Percentiles rank a stretch among this genome's conserved stretches.
Evolutionary conservation across 2,329 filamentous ascomycete genomes (phyloP).

Genomic region (Acephala macrosclerotiorum): DNA sequence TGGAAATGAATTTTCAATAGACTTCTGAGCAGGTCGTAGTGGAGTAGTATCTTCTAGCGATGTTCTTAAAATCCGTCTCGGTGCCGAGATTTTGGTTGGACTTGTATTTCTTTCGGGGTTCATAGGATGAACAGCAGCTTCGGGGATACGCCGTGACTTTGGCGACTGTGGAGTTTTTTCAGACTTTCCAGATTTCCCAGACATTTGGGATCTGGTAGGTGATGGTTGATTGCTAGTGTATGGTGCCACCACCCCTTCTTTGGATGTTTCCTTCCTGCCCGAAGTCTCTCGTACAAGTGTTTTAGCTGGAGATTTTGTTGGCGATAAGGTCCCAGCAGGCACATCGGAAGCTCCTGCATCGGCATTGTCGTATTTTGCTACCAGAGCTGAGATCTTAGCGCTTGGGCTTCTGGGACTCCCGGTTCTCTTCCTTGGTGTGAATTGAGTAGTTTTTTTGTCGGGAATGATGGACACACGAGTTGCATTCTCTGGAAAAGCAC

Average conservation of each 20-base stretch:
- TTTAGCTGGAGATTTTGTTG: constrained; percentile 28
- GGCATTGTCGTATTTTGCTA: constrained; percentile 39
- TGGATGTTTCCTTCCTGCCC: constrained; percentile 17
- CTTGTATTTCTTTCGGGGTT: background rate
- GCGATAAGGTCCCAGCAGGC: constrained; percentile 17
- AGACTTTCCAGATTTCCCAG: constrained; percentile 23
- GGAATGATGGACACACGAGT: background rate
- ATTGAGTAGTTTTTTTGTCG: background rate
- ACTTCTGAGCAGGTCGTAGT: background rate
- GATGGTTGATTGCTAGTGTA: constrained; percentile 41
- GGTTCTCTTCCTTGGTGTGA: background rate
- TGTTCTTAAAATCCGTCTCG: background rate
- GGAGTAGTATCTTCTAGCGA: background rate
- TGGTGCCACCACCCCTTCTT: constrained; percentile 34
- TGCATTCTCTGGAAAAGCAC: background rate
- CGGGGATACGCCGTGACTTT: constrained; percentile 19
- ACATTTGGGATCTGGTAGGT: constrained; percentile 38
- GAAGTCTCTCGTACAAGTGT: background rate
- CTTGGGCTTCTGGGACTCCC: constrained; percentile 19
- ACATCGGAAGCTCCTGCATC: constrained; percentile 13
- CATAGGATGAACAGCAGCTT: background rate
- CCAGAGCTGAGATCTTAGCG: constrained; percentile 40
- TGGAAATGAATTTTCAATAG: background rate
- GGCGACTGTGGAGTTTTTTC: constrained; percentile 32
- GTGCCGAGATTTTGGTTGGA: background rate